Conservation (phyloP, 2,329 filamentous ascomycete species). For the Apiospora arundinis region DNA sequence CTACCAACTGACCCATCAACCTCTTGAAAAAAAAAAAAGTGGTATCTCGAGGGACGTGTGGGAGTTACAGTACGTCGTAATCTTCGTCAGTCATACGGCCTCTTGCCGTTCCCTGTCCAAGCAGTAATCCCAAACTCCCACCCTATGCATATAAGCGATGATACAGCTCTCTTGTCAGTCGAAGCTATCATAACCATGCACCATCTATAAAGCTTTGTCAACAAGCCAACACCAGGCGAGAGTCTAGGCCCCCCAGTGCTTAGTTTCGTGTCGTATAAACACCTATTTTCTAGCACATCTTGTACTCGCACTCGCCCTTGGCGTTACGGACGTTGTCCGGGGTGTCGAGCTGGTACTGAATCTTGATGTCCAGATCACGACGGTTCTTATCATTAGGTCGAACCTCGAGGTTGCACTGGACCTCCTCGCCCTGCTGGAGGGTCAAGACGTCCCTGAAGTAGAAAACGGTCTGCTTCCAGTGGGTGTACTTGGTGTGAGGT, state of each 20-base stretch:
- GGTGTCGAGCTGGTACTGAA: conserved; percentile 83
- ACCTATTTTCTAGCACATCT: conserved; percentile 66
- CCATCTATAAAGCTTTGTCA: background rate
- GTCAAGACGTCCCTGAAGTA: conserved; percentile 94
- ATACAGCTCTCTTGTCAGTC: background rate
- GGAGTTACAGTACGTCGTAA: conserved; percentile 35
- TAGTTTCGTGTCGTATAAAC: too few species aligned
- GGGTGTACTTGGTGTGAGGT: conserved; percentile 97
- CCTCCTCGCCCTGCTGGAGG: conserved; percentile 83
- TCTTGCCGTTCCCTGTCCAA: conserved; percentile 8
- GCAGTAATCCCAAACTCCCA: background rate
- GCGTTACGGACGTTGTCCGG: conserved; percentile 73
- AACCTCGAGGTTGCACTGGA: conserved; percentile 77
- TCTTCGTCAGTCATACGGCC: conserved; percentile 36
- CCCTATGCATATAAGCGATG: conserved; percentile 1
- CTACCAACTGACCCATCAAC: conserved; percentile 36
- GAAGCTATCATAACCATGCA: background rate
- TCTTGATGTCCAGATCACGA: conserved; percentile 89
- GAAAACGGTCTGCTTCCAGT: conserved; percentile 99
- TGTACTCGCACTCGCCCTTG: conserved; percentile 79
- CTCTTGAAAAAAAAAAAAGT: conserved; percentile 27
- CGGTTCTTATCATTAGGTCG: conserved; percentile 93
- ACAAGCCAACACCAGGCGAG: background rate
- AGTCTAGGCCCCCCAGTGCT: background rate
- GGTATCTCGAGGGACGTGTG: conserved; percentile 37